Base-by-base conservation (phyloP, 768 basidiomycete species). In the Termitomyces sp. region DNA sequence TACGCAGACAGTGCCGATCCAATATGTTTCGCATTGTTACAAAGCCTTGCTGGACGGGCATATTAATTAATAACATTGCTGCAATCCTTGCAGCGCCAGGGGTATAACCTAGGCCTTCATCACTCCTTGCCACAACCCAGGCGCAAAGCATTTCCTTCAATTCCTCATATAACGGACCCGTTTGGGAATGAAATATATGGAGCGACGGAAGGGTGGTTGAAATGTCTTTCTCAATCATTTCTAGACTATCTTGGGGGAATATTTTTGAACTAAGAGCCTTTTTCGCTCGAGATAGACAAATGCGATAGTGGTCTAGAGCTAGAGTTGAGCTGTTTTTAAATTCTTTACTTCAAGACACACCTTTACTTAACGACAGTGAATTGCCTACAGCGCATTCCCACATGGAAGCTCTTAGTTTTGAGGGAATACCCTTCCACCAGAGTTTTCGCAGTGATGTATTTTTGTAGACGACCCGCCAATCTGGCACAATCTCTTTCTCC, bases 371-470 rank as follows among this genome's bases (percentile, higher is more conserved):
- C 15, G 92, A 86, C 48, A 96, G 77, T 31, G 85, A 77, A 69
- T 96, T 96, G 8, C 94, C 94, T 15, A 89, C 85, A n/a, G 89
- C 92, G 56, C 81, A 81, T 70, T 91, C 86, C 94, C 94, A 96
- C 79, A 96, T 82, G 1, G 80, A 71, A 4, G 90, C 88, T 37
- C 94, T 83, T 58, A 93, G 73, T 69, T 91, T 90, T 0, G 89
- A 83, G 2, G 94, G 94, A 66, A 95, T 91, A 3, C 94, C 94
- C 36, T 80, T 80, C 93, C 93, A 94, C 94, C 94, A 96, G 9
- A 95, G 68, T 68, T 80, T 84, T 37, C 88, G 83, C 56, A 94
- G 74, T 10, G 73, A 73, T 0, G 87, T 78, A 63, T 91, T 86
- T 66, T 81, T 85, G 70, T 86, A 70, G 7, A 93, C 89, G 29